Conservation (phyloP, 1,284 basidiomycete genomes). For the Ganoderma lingzhi region DNA sequence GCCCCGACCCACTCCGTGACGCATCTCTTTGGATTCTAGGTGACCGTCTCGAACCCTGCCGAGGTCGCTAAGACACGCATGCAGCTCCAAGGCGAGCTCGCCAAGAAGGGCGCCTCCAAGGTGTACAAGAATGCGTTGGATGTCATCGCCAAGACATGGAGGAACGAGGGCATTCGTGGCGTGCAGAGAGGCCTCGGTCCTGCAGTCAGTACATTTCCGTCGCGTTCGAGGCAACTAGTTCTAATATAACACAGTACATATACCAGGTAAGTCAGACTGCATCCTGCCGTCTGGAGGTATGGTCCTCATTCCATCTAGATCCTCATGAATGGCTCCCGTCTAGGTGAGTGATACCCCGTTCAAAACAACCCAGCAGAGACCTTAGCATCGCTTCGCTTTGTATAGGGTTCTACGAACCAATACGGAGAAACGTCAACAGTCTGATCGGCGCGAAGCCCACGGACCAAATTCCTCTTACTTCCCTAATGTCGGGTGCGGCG, state of each 20-base stretch:
- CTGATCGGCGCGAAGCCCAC: slow-evolving; percentile 69
- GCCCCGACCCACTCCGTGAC: slow-evolving; percentile 8
- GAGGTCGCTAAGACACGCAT: slow-evolving; percentile 96
- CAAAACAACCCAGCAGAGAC: slow-evolving; percentile 12
- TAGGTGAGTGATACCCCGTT: slow-evolving; percentile 64
- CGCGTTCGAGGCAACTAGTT: not conserved
- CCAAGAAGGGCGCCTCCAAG: slow-evolving; percentile 73
- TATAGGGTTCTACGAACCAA: slow-evolving; percentile 96
- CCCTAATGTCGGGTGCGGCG: slow-evolving; percentile 85
- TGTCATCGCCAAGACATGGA: slow-evolving; percentile 90
- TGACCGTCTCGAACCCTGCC: slow-evolving; percentile 85
- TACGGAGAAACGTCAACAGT: slow-evolving; percentile 78
- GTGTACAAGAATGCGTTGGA: slow-evolving; percentile 93
- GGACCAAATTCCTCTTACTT: slow-evolving; percentile 77
- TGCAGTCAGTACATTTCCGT: slow-evolving; percentile 69
- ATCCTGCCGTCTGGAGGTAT: not conserved
- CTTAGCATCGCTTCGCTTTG: not conserved
- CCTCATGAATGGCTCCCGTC: slow-evolving; percentile 92
- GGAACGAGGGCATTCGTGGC: slow-evolving; percentile 90
- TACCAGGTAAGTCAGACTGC: slow-evolving; percentile 75
- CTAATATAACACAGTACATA: slow-evolving; percentile 65
- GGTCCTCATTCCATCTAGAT: slow-evolving; percentile 59
- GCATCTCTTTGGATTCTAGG: slow-evolving; percentile 50
- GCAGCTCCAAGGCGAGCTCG: slow-evolving; percentile 93
- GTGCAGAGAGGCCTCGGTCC: slow-evolving; percentile 91